Evolutionary conservation across 495 filamentous ascomycete species (phyloP).

Genomic region (Penicillium flavigenum): DNA sequence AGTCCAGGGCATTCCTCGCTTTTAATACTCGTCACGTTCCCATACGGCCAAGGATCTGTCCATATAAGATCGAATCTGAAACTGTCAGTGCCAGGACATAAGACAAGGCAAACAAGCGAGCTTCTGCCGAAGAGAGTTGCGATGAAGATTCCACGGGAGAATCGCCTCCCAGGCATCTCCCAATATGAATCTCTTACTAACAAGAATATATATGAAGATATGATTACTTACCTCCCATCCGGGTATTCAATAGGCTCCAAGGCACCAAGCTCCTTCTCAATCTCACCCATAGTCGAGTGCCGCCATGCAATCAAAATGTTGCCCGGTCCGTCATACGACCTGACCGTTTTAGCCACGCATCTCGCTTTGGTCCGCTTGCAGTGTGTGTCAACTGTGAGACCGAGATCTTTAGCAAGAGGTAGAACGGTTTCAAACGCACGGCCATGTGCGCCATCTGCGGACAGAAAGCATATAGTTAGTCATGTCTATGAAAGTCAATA

Average conservation of each 20-base stretch:
- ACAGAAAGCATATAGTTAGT: conserved; percentile 9
- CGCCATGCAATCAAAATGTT: conserved; percentile 39
- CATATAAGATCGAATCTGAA: conserved; percentile 49
- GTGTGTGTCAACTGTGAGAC: conserved; percentile 44
- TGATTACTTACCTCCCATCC: conserved; percentile 27
- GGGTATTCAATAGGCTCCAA: conserved; percentile 26
- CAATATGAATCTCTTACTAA: not conserved
- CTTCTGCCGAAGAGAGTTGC: not conserved
- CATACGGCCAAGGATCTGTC: conserved; percentile 45
- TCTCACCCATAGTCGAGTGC: conserved; percentile 25
- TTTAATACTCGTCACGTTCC: conserved; percentile 33
- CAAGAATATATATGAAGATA: conserved; percentile 1
- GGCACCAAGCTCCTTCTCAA: conserved; percentile 24
- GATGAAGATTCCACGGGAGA: not conserved
- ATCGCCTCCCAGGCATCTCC: not conserved
- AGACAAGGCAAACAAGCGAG: not conserved
- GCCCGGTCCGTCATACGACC: conserved; percentile 24
- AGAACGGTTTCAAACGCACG: conserved; percentile 51
- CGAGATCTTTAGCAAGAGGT: conserved; percentile 49
- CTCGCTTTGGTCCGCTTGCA: conserved; percentile 29
- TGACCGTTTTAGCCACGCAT: conserved; percentile 27
- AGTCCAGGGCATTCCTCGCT: conserved; percentile 47
- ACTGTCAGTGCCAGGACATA: conserved; percentile 9
- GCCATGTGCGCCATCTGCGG: conserved; percentile 42
- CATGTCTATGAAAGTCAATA: not conserved